A percentile compares a stretch with the other conserved stretches of the same genome.
Conservation (phyloP, 257 asterid genomes). For the Lantana camara region DNA sequence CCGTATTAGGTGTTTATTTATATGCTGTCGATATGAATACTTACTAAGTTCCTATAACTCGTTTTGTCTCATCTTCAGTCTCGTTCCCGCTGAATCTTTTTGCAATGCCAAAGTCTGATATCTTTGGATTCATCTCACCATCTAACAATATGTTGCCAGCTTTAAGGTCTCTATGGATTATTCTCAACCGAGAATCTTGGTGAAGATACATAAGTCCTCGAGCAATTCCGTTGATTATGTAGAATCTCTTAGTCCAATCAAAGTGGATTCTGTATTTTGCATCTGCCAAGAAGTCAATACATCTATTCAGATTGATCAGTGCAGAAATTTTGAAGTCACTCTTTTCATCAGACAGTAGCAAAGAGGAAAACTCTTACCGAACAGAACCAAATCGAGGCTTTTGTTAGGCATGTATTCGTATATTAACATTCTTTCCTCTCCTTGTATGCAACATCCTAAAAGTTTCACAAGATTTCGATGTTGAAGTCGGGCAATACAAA, state of each 20-base stretch:
- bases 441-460: too few species aligned
- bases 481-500: too few species aligned
- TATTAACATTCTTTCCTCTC: too few species aligned
- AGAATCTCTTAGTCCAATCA: constrained; percentile 23
- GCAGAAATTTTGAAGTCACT: not conserved
- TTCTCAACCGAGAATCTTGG: constrained; percentile 39
- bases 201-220: constrained; percentile 45
- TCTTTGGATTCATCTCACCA: constrained; percentile 38
- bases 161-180: constrained; percentile 27
- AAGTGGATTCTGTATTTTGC: not conserved
- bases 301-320: too few species aligned
- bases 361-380: not conserved
- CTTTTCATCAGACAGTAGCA: not conserved
- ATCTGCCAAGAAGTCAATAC: not conserved
- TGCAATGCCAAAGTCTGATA: constrained; percentile 47
- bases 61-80: constrained; percentile 26
- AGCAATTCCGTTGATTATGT: constrained; percentile 33
- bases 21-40: not conserved
- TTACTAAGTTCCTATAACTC: constrained; percentile 44
- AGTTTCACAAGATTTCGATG: too few species aligned
- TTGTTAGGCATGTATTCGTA: too few species aligned
- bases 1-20: too few species aligned
- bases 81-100: constrained; percentile 31
- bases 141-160: constrained; percentile 42
- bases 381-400: too few species aligned